phyloP scores from a whole-genome alignment of 2,329 filamentous ascomycete genomes.

The Cladosporium sp. region DNA sequence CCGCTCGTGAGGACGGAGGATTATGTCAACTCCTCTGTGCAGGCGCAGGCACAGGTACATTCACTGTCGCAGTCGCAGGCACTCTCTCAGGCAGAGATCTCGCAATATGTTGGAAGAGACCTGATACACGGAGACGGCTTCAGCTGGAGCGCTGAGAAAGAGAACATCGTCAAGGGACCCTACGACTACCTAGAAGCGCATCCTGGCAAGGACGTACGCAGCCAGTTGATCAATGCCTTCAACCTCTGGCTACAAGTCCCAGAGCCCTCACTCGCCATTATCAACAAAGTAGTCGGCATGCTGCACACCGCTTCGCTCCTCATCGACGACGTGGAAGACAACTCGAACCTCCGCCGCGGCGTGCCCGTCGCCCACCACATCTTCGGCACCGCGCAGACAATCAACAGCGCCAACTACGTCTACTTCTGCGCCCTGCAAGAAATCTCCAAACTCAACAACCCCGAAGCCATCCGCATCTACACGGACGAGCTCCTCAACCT shows the following conservation, averaged over 20 bases:
- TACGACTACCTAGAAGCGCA: slow-evolving; percentile 78
- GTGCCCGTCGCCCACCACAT: slow-evolving; percentile 81
- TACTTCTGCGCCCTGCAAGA: slow-evolving; percentile 81
- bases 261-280: slow-evolving; percentile 65
- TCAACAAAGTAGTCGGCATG: slow-evolving; percentile 80
- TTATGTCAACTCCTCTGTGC: slow-evolving; percentile 21
- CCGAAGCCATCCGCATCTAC: slow-evolving; percentile 67
- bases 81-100: slow-evolving; percentile 9
- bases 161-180: slow-evolving; percentile 73
- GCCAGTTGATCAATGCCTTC: slow-evolving; percentile 77
- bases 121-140: slow-evolving; percentile 43
- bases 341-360: slow-evolving; percentile 72
- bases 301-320: slow-evolving; percentile 81
- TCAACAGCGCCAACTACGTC: slow-evolving; percentile 87
- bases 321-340: slow-evolving; percentile 87
- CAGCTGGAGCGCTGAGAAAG: slow-evolving; percentile 72
- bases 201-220: slow-evolving; percentile 82
- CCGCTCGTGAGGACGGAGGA: slow-evolving; percentile 28
- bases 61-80: slow-evolving; percentile 18
- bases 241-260: slow-evolving; percentile 79
- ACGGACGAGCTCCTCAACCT: slow-evolving; percentile 82
- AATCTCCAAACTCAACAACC: slow-evolving; percentile 69
- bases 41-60: slow-evolving; percentile 20
- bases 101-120: slow-evolving; percentile 27
- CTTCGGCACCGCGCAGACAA: slow-evolving; percentile 83